Evolutionary conservation across 805 yeast species (phyloP), one percentile per base, ranked within the genome.

Genomic region (Maudiozyma pseudohumilis): DNA sequence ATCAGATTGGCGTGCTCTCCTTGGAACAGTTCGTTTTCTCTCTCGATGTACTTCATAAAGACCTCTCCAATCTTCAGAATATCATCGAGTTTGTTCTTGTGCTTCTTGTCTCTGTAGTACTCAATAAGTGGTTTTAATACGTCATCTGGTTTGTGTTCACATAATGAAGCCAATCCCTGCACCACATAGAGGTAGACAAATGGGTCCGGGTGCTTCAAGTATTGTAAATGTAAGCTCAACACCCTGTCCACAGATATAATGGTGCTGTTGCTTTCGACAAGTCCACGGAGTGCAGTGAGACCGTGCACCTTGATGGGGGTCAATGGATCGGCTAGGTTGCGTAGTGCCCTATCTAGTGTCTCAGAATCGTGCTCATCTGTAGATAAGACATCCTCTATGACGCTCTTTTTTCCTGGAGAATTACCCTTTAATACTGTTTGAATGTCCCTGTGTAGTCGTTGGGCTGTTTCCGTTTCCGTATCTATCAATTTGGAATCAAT

Each of bases 271-370:
- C 56, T 59, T 29, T 62, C 66, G 5, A 75, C 65, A 30, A 86
- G 63, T 39, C 70, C 67, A 21, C 85, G 65, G 22, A 89, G 56
- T 18, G 77, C 57, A 44, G 72, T 73, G 7, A 92, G 60, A 0
- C 97, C 97, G 56, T 83, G 87, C 0, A 94, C 97, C 38, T 87
- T 66, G 2, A 89, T 73, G 0, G 97, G 95, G 3, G 83, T 78
- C 30, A 81, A 60, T 0, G 88, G 82, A 57, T 88, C 95, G 39
- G 75, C 76, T 30, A 92, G 57, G 41, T 77, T 74, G 1, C 70
- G 63, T 26, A 84, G 60, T 0, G 95, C 95, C 23, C 73, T 65
- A 12, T 71, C 68, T 33, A 81, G 59, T 0, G 58, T 43, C 18
- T 60, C 61, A 20, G 34, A 34, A 20, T 39, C 36, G 6, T 24